Percentiles rank a stretch among this genome's conserved stretches.
Evolutionary conservation across 164 flowering plant genomes (phyloP).

Genomic region (Chloranthus sessilifolius): DNA sequence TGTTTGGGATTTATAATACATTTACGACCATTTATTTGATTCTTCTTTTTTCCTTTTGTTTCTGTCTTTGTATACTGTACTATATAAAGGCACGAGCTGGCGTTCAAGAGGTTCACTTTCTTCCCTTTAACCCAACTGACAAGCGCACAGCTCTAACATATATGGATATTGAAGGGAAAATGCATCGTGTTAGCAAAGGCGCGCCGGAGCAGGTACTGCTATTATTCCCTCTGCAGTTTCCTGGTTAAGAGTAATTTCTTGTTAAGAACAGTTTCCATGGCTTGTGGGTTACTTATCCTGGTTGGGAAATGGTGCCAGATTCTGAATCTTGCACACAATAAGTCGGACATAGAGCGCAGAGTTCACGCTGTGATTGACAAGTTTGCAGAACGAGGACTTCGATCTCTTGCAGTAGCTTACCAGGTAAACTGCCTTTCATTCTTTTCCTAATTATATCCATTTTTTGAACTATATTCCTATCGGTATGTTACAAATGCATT

Average conservation of each 20-base stretch:
- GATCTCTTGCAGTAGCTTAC: slow-evolving; percentile 87
- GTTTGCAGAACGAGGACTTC: slow-evolving; percentile 80
- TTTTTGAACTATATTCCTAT: background rate
- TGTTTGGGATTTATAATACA: background rate
- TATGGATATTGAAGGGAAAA: slow-evolving; percentile 63
- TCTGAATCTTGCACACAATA: slow-evolving; percentile 73
- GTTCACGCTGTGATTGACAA: slow-evolving; percentile 82
- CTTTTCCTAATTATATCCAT: background rate
- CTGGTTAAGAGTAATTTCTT: background rate
- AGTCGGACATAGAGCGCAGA: slow-evolving; percentile 63
- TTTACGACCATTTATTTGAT: background rate
- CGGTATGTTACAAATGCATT: background rate
- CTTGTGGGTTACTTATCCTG: background rate
- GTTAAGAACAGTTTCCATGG: too few species aligned
- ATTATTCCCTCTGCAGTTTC: slow-evolving; percentile 5
- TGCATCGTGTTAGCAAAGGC: slow-evolving; percentile 97
- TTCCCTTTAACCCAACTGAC: slow-evolving; percentile 96
- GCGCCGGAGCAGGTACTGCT: slow-evolving; percentile 88
- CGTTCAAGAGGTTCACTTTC: slow-evolving; percentile 84
- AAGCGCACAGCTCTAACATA: slow-evolving; percentile 94
- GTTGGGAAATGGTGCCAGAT: slow-evolving; percentile 33
- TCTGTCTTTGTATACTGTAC: background rate
- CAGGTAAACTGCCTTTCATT: slow-evolving; percentile 42
- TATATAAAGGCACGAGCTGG: slow-evolving; percentile 76
- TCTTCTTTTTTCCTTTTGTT: background rate